These are phyloP conservation scores for Spathaspora gorwiae DNA, from an alignment of 805 yeast genomes.

Conservation along the genomic window DNA sequence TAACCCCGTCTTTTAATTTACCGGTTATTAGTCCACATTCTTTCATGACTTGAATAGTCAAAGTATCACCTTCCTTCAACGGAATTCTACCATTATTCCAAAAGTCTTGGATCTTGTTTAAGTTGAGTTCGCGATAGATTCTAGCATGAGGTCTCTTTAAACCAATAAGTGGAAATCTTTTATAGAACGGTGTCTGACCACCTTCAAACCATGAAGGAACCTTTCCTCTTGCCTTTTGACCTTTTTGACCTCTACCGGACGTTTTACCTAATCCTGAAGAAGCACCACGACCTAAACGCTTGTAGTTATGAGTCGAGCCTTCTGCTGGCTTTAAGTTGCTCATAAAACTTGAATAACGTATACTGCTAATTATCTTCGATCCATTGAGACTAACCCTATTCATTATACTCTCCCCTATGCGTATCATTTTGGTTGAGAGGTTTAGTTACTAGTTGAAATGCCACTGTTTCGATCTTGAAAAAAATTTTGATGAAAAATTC, in stretches of 20 bases:
- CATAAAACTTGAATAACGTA: slow-evolving; percentile 43
- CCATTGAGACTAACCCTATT: background rate
- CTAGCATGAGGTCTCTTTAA: slow-evolving; percentile 62
- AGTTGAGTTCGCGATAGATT: slow-evolving; percentile 55
- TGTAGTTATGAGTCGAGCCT: slow-evolving; percentile 56
- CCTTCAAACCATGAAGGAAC: slow-evolving; percentile 96
- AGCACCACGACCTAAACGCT: slow-evolving; percentile 94
- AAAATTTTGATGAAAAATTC: background rate
- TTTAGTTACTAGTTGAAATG: background rate
- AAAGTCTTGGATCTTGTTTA: slow-evolving; percentile 67
- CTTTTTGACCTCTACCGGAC: slow-evolving; percentile 95
- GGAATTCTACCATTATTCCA: slow-evolving; percentile 62
- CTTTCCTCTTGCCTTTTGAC: slow-evolving; percentile 93
- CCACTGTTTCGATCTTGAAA: background rate
- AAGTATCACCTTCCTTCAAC: slow-evolving; percentile 53
- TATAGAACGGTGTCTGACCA: slow-evolving; percentile 92
- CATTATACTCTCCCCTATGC: background rate
- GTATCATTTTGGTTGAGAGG: background rate
- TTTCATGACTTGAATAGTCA: slow-evolving; percentile 74
- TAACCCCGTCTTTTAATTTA: slow-evolving; percentile 71
- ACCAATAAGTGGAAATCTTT: slow-evolving; percentile 84
- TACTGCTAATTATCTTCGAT: background rate
- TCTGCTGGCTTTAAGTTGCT: slow-evolving; percentile 55
- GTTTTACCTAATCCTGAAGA: slow-evolving; percentile 92
- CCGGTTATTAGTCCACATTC: slow-evolving; percentile 72